phyloP scores from a whole-genome alignment of 495 filamentous ascomycete genomes.

The Penicillium samsonianum region DNA sequence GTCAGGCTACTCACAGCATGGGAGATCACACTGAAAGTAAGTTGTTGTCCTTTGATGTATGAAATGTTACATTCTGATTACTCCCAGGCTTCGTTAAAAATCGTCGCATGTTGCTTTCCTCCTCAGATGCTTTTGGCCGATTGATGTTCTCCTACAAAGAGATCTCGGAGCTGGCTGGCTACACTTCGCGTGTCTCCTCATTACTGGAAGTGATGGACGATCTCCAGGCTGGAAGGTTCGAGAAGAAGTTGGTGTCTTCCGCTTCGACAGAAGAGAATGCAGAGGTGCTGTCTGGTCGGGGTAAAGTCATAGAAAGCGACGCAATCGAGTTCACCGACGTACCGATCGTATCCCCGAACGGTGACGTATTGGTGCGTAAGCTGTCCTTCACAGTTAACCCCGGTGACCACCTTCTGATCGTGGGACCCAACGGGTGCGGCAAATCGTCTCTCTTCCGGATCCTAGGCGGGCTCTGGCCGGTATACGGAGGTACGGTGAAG shows the following conservation, averaged over 20 bases:
- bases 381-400: conserved; percentile 84
- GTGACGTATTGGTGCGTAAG: conserved; percentile 80
- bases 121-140: conserved; percentile 93
- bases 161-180: conserved; percentile 90
- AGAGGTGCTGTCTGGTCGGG: conserved; percentile 76
- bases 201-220: conserved; percentile 94
- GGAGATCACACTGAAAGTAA: conserved; percentile 88
- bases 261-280: conserved; percentile 75
- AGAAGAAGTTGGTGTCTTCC: conserved; percentile 93
- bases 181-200: conserved; percentile 86
- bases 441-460: conserved; percentile 96
- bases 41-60: conserved; percentile 18
- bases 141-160: conserved; percentile 99
- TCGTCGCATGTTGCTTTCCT: conserved; percentile 82
- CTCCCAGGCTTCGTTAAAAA: conserved; percentile 82
- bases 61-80: conserved; percentile 8
- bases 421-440: conserved; percentile 95
- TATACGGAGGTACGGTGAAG: conserved; percentile 89
- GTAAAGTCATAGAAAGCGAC: conserved; percentile 71
- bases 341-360: conserved; percentile 96
- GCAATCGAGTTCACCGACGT: conserved; percentile 88
- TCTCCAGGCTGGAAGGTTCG: conserved; percentile 80
- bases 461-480: conserved; percentile 96
- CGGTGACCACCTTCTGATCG: conserved; percentile 89
- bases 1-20: conserved; percentile 68